Evolutionary conservation across 2,329 filamentous ascomycete species (phyloP), one percentile per base, ranked within the genome.

Genomic region (Neofusicoccum parvum): DNA sequence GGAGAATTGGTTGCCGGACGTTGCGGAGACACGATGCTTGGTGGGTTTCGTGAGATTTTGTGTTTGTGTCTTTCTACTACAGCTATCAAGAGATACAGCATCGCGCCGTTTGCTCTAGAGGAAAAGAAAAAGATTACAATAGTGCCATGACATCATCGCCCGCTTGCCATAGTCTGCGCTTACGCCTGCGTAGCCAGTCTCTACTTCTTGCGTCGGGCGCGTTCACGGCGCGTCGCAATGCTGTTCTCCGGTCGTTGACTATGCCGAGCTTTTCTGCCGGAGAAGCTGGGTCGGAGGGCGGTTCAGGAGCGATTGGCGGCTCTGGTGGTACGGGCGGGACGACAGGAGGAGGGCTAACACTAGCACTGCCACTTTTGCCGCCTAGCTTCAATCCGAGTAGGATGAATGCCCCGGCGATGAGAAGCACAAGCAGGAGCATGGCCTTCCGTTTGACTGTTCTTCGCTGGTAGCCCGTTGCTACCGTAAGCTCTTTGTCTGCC

Each of bases 401-500:
- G 87, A 69, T 96, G 72, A 99, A 90, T 80, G 97, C 86, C 37
- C 92, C 95, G 20, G 89, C 88, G 62, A 99, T 90, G 23, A 98
- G 79, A 32, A 99, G 81, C 6, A 96, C 79, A 20, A 99, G 83
- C n/a, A 99, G 82, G 46, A 99, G 83, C 65, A 99, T 95, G 54
- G 96, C 89, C 81, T 97, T 97, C 70, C 95, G 86, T 81, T 97
- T 99, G 23, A 92, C 93, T 60, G 90, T 90, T 74, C 88, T 90
- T 76, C 88, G 89, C 81, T 99, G 95, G 74, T 98, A 98, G 17
- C 91, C 90, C 4, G 91, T 93, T 14, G 95, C 88, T 65, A 96
- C 88, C 68, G 88, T 92, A 64, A 99, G 85, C 80, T 99, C 95
- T 77, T 94, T 95, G 68, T 97, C 92, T 3, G 95, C 95, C 20